phyloP scores from a whole-genome alignment of 2,329 filamentous ascomycete species.

The Cadophora malorum region DNA sequence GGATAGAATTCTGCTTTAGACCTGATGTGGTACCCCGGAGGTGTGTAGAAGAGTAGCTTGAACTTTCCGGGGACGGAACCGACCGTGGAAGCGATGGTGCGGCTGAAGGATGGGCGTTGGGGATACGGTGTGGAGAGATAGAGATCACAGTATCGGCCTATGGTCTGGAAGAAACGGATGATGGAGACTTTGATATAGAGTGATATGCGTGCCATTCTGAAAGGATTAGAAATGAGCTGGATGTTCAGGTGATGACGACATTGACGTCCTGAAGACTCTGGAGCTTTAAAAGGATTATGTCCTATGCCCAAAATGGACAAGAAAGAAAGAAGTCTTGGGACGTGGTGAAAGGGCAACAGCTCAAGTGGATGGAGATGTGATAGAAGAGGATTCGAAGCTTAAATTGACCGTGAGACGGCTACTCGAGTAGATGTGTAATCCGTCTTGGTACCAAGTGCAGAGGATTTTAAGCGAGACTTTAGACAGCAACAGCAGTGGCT shows the following conservation, averaged over 20 bases:
- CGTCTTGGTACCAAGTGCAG: background rate
- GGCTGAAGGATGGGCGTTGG: constrained; percentile 26
- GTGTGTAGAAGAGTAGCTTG: constrained; percentile 34
- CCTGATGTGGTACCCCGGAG: constrained; percentile 22
- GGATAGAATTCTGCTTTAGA: constrained; percentile 41
- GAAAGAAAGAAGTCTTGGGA: background rate
- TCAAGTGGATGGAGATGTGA: background rate
- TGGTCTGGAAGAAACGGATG: constrained; percentile 32
- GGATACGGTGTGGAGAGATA: constrained; percentile 34
- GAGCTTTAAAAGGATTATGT: background rate
- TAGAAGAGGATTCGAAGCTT: background rate
- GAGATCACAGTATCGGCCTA: constrained; percentile 33
- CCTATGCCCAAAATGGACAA: too few relatives aligned
- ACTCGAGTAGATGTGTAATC: constrained; percentile 12
- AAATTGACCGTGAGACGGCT: background rate
- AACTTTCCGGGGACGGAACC: constrained; percentile 29
- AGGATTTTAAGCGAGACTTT: background rate
- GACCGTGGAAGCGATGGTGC: constrained; percentile 26
- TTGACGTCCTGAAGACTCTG: background rate
- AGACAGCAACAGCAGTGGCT: background rate
- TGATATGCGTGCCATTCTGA: constrained; percentile 28
- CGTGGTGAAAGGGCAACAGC: background rate
- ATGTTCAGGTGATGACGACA: constrained; percentile 12
- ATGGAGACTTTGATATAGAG: constrained; percentile 28
- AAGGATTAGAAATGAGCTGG: background rate